These are phyloP conservation scores for Chaetomiaceae sp. DNA, from an alignment of 2,329 filamentous ascomycete species.

Conservation along the genomic window DNA sequence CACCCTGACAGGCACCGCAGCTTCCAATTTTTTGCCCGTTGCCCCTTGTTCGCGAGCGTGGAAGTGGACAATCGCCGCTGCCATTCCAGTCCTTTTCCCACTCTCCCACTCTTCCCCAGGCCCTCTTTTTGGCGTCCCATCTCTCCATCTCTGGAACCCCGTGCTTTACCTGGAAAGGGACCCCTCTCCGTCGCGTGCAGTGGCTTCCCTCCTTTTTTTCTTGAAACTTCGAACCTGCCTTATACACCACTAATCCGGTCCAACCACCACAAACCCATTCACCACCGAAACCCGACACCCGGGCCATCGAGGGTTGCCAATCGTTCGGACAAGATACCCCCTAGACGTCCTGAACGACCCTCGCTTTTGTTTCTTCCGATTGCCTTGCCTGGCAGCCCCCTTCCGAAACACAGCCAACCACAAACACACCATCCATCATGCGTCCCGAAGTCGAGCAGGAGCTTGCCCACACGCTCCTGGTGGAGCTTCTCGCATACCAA, in stretches of 20 bases:
- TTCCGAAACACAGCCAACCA: slow-evolving; percentile 4
- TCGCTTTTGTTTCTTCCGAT: background rate
- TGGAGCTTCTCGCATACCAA: slow-evolving; percentile 98
- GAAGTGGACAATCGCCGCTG: slow-evolving; percentile 9
- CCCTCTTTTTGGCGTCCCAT: too few species aligned
- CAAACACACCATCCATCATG: slow-evolving; percentile 52
- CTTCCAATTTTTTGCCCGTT: slow-evolving; percentile 21
- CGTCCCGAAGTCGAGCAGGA: slow-evolving; percentile 99
- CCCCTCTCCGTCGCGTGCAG: background rate
- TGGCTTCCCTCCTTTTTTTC: too few species aligned
- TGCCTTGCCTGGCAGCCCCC: background rate
- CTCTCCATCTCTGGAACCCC: background rate
- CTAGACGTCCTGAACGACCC: background rate
- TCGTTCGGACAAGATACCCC: slow-evolving; percentile 8
- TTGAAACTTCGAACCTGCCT: too few species aligned
- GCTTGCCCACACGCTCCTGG: slow-evolving; percentile 94
- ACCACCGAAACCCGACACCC: background rate
- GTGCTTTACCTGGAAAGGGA: slow-evolving; percentile 5
- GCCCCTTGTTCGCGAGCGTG: slow-evolving; percentile 17
- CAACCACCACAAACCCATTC: background rate
- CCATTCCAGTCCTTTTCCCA: slow-evolving; percentile 8
- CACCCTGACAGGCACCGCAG: slow-evolving; percentile 17
- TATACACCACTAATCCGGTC: background rate
- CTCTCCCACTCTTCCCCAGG: background rate
- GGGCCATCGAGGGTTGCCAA: slow-evolving; percentile 12